phyloP scores from a whole-genome alignment of 164 flowering plant species.

The Aristolochia fimbriata region DNA sequence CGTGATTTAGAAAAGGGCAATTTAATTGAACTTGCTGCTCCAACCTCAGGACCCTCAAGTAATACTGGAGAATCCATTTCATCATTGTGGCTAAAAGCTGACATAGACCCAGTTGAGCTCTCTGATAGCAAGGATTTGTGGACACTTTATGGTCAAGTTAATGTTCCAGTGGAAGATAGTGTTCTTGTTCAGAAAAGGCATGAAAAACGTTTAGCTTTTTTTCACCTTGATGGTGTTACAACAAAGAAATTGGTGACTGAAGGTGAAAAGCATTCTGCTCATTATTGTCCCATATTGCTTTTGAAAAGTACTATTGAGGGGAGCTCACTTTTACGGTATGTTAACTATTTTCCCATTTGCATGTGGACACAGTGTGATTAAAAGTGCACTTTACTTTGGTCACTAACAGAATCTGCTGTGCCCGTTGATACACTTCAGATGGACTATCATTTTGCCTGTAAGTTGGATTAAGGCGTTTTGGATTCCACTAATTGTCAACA shows the following conservation, averaged over 20 bases:
- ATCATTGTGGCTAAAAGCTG: constrained; percentile 17
- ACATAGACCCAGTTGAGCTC: constrained; percentile 7
- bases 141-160: constrained; percentile 28
- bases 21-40: constrained; percentile 15
- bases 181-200: constrained; percentile 52
- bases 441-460: constrained; percentile 76
- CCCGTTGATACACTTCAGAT: constrained; percentile 29
- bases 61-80: constrained; percentile 10
- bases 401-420: too few relatives aligned
- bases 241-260: constrained; percentile 15
- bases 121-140: constrained; percentile 39
- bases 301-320: constrained; percentile 27
- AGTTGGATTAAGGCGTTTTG: constrained; percentile 85
- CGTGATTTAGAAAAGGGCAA: constrained; percentile 23
- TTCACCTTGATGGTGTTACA: constrained; percentile 26
- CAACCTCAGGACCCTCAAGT: constrained; percentile 6
- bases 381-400: not conserved
- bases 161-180: constrained; percentile 60
- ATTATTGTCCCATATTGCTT: constrained; percentile 67
- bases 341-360: not conserved
- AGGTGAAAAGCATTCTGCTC: constrained; percentile 19
- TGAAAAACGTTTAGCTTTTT: constrained; percentile 32
- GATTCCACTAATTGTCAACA: constrained; percentile 52
- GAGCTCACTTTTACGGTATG: constrained; percentile 15
- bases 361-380: not conserved